A percentile compares a stretch with the other conserved stretches of the same genome.
These are phyloP conservation scores for Fraxinus sp. DNA, from an alignment of 305 asterid species.

Conservation along the genomic window DNA sequence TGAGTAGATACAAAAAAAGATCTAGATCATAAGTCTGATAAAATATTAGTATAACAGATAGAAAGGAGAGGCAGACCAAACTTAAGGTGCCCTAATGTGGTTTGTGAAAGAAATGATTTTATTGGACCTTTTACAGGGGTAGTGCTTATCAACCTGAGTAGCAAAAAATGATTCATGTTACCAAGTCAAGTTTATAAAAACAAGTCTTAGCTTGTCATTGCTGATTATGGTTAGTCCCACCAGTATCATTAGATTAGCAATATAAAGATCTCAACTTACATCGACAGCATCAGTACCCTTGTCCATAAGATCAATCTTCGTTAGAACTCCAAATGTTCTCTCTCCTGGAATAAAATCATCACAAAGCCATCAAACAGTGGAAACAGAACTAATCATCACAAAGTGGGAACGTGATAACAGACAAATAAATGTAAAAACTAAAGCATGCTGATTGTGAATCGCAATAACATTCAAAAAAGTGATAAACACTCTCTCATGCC, in stretches of 20 bases:
- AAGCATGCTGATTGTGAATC: slow-evolving; percentile 4
- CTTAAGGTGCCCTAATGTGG: not conserved
- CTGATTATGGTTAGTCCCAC: not conserved
- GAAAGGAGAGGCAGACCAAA: not conserved
- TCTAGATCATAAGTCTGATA: not conserved
- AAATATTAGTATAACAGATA: not conserved
- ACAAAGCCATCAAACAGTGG: not conserved
- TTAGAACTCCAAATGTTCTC: slow-evolving; percentile 93
- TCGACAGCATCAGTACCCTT: slow-evolving; percentile 99
- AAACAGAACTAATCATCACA: not conserved
- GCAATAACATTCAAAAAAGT: not conserved
- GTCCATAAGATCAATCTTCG: slow-evolving; percentile 98
- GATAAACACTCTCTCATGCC: not conserved
- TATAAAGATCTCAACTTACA: slow-evolving; percentile 48
- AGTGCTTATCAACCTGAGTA: not conserved
- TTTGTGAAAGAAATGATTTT: not conserved
- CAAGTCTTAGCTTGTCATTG: not conserved
- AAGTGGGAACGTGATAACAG: slow-evolving; percentile 9
- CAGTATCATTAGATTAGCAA: slow-evolving; percentile 6
- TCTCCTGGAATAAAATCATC: slow-evolving; percentile 63
- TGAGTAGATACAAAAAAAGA: not conserved
- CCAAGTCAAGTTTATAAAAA: not conserved
- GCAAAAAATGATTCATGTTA: not conserved
- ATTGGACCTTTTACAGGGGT: not conserved
- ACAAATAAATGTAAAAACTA: not conserved